Conservation (phyloP, 768 basidiomycete genomes). For the Tricholoma saponaceum region DNA sequence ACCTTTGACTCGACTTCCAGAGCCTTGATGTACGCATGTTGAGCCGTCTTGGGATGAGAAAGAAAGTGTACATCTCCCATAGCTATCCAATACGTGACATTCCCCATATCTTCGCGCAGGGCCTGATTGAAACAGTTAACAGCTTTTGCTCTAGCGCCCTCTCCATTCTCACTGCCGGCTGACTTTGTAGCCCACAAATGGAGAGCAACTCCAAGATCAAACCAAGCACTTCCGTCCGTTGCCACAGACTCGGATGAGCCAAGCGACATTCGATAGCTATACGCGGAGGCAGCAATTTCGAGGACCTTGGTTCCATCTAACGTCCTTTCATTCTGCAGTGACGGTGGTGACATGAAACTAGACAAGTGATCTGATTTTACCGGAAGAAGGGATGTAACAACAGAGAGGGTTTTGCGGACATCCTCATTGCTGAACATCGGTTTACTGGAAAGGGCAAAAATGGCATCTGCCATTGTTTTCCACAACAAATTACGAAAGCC, state of each 20-base stretch:
- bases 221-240: conserved; percentile 55
- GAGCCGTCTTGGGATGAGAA: conserved; percentile 66
- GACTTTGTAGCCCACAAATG: conserved; percentile 40
- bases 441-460: conserved; percentile 58
- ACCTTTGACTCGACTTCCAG: conserved; percentile 86
- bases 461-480: conserved; percentile 80
- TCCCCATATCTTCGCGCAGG: conserved; percentile 65
- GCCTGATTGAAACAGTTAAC: conserved; percentile 63
- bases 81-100: conserved; percentile 77
- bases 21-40: conserved; percentile 90
- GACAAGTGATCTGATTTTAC: conserved; percentile 38
- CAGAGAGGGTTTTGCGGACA: conserved; percentile 30
- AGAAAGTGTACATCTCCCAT: conserved; percentile 72
- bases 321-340: conserved; percentile 16
- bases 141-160: conserved; percentile 36
- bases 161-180: conserved; percentile 23
- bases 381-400: conserved; percentile 34
- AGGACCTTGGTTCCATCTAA: conserved; percentile 34
- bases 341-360: conserved; percentile 32
- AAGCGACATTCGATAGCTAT: conserved; percentile 57
- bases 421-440: conserved; percentile 44
- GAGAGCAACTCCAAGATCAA: conserved; percentile 68
- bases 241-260: conserved; percentile 46
- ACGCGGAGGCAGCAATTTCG: conserved; percentile 53
- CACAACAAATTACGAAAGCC: conserved; percentile 74